Base-by-base conservation (phyloP, 768 basidiomycete species). In the Candolleomyces eurysporus region DNA sequence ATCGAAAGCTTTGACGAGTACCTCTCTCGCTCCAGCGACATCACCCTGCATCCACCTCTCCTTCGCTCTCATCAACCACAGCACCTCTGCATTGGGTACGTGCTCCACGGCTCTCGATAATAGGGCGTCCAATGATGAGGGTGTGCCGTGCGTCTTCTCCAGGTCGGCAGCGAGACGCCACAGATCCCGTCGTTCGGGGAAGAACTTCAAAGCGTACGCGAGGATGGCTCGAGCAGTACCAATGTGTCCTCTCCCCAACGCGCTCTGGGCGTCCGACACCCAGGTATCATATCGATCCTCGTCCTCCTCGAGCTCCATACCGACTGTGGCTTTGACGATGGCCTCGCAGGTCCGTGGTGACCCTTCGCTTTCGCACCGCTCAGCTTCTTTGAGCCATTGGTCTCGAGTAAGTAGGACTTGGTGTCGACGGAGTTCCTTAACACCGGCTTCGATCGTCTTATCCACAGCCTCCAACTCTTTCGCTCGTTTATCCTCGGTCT, bases 41-140 rank as follows among this genome's bases (percentile, higher is more conserved):
- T 98, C 92, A 7, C 92, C 92, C 26, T 77, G 78, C 16, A 94
- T 70, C 96, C 96, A 99, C 72, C 94, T 92, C 78, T 98, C 96
- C 75, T 99, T 99, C 3, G 96, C 97, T 55, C 89, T 85, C 95
- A 98, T 98, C 36, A 98, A 82, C 97, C 97, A 98, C 5, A 99
- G 79, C 0, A 94, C 91, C 73, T 98, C 96, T 1, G 95, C 96
- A 66, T 95, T 93, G 0, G 96, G 97, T 67, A 94, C 96, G 69
- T 94, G 88, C 58, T 90, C 82, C 26, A 96, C 94, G 0, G 96
- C 95, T 36, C 89, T 84, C 49, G 79, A 80, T 48, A 98, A 84
- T 4, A 98, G 85, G 0, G 87, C 88, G 68, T 95, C 88, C 31
- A 97, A 81, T 46, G 89, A 87, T 67, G 93, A 90, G 62, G 84